Percentiles rank a stretch among this genome's conserved stretches.
Conservation (phyloP, 345 rosid genomes). For the Ceriops tagal region DNA sequence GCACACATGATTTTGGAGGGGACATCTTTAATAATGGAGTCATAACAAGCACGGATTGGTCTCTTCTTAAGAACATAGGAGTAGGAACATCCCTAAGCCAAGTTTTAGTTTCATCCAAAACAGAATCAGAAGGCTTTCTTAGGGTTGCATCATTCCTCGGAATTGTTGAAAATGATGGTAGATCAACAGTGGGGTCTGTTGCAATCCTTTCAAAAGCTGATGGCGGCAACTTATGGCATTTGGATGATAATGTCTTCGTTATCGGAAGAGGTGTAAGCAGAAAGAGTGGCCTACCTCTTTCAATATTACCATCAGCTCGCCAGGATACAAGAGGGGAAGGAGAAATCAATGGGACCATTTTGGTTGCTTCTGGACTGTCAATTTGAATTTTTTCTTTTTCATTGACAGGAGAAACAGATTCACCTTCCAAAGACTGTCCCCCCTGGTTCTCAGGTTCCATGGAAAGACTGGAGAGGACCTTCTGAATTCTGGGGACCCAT, state of each 20-base stretch:
- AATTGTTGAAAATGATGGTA: constrained; percentile 28
- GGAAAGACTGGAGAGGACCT: constrained; percentile 29
- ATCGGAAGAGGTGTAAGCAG: constrained; percentile 78
- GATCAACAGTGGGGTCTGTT: constrained; percentile 26
- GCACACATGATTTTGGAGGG: constrained; percentile 70
- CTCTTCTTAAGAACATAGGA: constrained; percentile 31
- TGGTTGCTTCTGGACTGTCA: constrained; percentile 59
- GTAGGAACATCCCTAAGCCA: constrained; percentile 40
- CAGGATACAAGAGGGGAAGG: constrained; percentile 92
- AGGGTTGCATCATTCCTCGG: constrained; percentile 37
- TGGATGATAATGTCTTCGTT: constrained; percentile 37
- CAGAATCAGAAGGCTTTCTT: constrained; percentile 33
- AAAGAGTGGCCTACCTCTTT: constrained; percentile 72
- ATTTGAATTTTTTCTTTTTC: constrained; percentile 38
- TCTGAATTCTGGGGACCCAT: constrained; percentile 68
- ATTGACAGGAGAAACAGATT: constrained; percentile 20
- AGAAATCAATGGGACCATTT: constrained; percentile 56
- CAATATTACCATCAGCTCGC: constrained; percentile 59
- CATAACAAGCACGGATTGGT: constrained; percentile 45
- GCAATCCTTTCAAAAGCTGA: constrained; percentile 32
- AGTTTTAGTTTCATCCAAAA: constrained; percentile 13
- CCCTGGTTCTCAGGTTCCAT: constrained; percentile 23
- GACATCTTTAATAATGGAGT: constrained; percentile 77
- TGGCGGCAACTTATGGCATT: constrained; percentile 29
- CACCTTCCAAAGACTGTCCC: constrained; percentile 23